phyloP scores from a whole-genome alignment of 345 rosid species.

The Theobroma cacao region DNA sequence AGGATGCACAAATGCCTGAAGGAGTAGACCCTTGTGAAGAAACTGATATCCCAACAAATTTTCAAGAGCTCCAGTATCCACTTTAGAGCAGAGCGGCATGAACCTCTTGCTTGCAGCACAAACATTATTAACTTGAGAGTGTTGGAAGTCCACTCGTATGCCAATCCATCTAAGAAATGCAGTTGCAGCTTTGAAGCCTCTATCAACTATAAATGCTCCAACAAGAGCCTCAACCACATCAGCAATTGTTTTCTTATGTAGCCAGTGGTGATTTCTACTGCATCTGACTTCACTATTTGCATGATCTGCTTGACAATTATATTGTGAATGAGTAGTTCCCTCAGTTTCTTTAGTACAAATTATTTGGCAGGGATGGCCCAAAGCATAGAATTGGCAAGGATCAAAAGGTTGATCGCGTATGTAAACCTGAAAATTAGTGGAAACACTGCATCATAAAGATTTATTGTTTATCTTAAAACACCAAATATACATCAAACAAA shows the following conservation, averaged over 20 bases:
- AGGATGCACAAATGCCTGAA: slow-evolving; percentile 90
- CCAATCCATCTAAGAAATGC: slow-evolving; percentile 92
- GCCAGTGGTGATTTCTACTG: slow-evolving; percentile 80
- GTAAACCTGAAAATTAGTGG: slow-evolving; percentile 51
- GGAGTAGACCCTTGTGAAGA: slow-evolving; percentile 70
- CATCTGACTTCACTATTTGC: slow-evolving; percentile 57
- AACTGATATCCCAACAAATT: slow-evolving; percentile 48
- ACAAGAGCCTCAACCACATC: slow-evolving; percentile 92
- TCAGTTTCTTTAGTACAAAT: slow-evolving; percentile 51
- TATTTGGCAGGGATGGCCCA: slow-evolving; percentile 65
- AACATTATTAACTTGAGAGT: slow-evolving; percentile 46
- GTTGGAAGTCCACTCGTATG: slow-evolving; percentile 61
- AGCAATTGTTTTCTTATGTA: slow-evolving; percentile 80
- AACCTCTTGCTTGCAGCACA: slow-evolving; percentile 54
- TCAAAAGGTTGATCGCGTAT: slow-evolving; percentile 86
- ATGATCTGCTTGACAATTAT: slow-evolving; percentile 24
- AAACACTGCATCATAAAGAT: neutral
- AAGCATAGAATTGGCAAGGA: slow-evolving; percentile 75
- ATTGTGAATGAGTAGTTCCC: slow-evolving; percentile 39
- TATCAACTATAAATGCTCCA: slow-evolving; percentile 88
- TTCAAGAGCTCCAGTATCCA: slow-evolving; percentile 53
- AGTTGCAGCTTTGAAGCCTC: slow-evolving; percentile 83
- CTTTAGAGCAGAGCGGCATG: slow-evolving; percentile 46
- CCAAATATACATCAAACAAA: neutral
- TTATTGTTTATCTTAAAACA: neutral